Conservation (phyloP, 169 alveolate genomes). For the Cyclospora cayetanensis region DNA sequence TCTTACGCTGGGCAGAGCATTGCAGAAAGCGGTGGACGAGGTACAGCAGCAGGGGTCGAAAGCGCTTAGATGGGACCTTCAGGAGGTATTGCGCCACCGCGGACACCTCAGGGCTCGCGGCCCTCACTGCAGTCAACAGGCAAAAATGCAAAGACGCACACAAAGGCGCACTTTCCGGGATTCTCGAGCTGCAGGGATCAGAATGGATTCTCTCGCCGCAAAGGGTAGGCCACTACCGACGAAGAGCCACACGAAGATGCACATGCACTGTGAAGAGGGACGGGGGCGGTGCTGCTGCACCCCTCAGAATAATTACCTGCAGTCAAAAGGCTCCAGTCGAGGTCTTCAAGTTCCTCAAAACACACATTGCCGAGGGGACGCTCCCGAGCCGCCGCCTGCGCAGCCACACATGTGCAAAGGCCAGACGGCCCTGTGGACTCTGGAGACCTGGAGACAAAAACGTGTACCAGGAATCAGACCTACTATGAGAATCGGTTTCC, state of each 20-base stretch:
- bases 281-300: not conserved
- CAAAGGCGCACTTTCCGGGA: too few species aligned
- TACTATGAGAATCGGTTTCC: not conserved
- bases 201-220: too few species aligned
- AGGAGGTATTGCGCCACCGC: slow-evolving; percentile 46
- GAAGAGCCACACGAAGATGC: too few species aligned
- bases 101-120: slow-evolving; percentile 60
- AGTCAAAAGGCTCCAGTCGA: slow-evolving; percentile 4
- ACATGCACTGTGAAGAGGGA: too few species aligned
- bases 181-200: too few species aligned
- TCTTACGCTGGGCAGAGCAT: not conserved
- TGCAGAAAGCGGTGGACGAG: slow-evolving; percentile 52
- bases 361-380: not conserved
- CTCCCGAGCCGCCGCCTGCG: not conserved
- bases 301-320: not conserved
- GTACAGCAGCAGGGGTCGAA: slow-evolving; percentile 66
- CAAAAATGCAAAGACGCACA: too few species aligned
- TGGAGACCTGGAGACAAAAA: not conserved
- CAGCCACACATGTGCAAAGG: too few species aligned
- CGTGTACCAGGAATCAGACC: not conserved
- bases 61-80: slow-evolving; percentile 65
- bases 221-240: too few species aligned
- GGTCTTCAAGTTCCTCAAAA: not conserved
- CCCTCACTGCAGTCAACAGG: slow-evolving; percentile 52
- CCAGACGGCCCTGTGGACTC: too few species aligned